These are phyloP conservation scores for Meredithiella fracta DNA, from an alignment of 2,329 filamentous ascomycete species.

Conservation along the genomic window DNA sequence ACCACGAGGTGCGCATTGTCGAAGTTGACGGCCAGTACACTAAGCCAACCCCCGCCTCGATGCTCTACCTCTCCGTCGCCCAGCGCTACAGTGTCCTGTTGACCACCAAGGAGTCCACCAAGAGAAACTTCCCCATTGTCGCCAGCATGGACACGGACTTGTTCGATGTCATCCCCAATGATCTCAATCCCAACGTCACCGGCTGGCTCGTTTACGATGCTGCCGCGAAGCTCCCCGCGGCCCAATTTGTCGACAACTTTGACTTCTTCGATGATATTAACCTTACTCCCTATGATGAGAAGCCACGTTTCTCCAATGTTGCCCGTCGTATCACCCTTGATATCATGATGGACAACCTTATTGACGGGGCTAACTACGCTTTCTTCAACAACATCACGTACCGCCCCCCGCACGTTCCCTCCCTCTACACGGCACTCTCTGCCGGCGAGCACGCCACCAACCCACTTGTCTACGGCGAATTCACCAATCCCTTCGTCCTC, in stretches of 20 bases:
- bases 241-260: conserved; percentile 43
- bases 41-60: conserved; percentile 39
- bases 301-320: conserved; percentile 42
- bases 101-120: conserved; percentile 42
- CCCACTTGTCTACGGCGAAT: conserved; percentile 46
- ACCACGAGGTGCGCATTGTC: conserved; percentile 50
- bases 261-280: conserved; percentile 53
- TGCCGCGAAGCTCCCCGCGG: conserved; percentile 27
- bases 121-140: conserved; percentile 49
- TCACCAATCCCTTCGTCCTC: conserved; percentile 51
- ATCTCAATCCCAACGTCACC: conserved; percentile 51
- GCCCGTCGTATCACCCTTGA: conserved; percentile 47
- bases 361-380: conserved; percentile 43
- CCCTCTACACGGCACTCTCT: conserved; percentile 59
- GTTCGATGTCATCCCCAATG: conserved; percentile 51
- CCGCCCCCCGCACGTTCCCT: conserved; percentile 56
- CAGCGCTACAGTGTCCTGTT: conserved; percentile 49
- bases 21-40: conserved; percentile 60
- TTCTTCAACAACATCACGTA: conserved; percentile 70
- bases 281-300: conserved; percentile 51
- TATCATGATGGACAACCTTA: conserved; percentile 45
- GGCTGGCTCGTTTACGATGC: conserved; percentile 47
- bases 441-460: conserved; percentile 42
- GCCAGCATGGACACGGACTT: conserved; percentile 48
- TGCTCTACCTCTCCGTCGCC: conserved; percentile 50